Evolutionary conservation across 371 early-diverging fungal genomes (phyloP), one percentile per base, ranked within the genome.

Genomic region (Mucor indicus): DNA sequence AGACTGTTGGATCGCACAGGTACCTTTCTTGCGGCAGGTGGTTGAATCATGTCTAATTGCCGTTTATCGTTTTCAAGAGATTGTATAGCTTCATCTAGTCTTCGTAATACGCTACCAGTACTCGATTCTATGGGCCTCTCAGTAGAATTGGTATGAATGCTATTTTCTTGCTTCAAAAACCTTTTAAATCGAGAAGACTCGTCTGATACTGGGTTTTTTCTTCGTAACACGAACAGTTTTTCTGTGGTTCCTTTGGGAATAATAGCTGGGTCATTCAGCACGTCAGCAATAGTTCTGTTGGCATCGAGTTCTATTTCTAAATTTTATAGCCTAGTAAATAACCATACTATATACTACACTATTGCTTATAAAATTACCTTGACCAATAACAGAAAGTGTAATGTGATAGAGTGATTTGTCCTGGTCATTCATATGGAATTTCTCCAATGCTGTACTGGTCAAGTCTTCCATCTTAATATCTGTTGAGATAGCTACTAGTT

Each of bases 371-470:
- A 36, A 39, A 4, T 31, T 50, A 49, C 37, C 45, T 33, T 47
- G 36, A 2, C 47, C 54, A 25, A 50, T 59, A 1, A 50, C 39
- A 6, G 56, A 60, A 3, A 64, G 29, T 1, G 53, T 27, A 21
- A 64, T 49, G 12, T 32, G 30, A 45, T 55, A 64, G 6, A 20
- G 27, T 0, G 20, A 20, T n/a, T 39, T 17, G 10, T 50, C 55
- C 33, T 54, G 47, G 10, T 53, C 50, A 12, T 36, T 24, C 19
- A 76, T 51, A 44, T 76, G 77, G 31, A 76, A 76, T 16, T 76
- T 76, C n/a, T 76, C 77, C 11, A 72, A 25, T 1, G 73, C 71
- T 17, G 58, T 63, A 3, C 29, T 38, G 4, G 57, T 66, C 20
- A 70, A 44, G 4, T 70, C 77, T 2, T 61, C 49, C 20, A 76